Conservation (phyloP, 805 yeast species). For the Candida namnaoensis region DNA sequence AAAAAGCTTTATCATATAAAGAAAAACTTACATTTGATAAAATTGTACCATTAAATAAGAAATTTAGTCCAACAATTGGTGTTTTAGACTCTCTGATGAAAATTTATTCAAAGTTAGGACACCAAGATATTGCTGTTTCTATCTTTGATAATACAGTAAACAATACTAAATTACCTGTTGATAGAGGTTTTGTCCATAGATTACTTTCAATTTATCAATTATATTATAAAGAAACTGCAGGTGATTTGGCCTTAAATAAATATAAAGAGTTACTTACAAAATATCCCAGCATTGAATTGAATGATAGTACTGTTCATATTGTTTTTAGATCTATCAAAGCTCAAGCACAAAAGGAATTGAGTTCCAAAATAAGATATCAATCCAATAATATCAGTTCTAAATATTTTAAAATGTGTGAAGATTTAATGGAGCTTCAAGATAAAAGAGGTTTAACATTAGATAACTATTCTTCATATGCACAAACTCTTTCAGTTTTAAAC, state of each 20-base stretch:
- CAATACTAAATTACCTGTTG: constrained; percentile 7
- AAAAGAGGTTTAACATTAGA: background rate
- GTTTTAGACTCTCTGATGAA: constrained; percentile 13
- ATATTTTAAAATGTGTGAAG: background rate
- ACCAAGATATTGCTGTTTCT: constrained; percentile 4
- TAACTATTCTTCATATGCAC: background rate
- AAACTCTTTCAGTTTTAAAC: background rate
- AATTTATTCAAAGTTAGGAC: constrained; percentile 9
- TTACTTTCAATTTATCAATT: constrained; percentile 4
- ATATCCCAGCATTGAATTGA: background rate
- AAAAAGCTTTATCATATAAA: background rate
- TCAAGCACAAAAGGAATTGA: background rate
- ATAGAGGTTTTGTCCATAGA: constrained; percentile 11
- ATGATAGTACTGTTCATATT: background rate
- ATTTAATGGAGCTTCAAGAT: background rate
- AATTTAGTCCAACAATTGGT: constrained; percentile 10
- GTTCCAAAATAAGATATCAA: background rate
- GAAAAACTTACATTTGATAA: background rate
- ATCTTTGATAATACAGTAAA: constrained; percentile 6
- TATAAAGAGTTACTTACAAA: background rate
- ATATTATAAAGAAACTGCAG: background rate
- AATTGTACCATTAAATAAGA: constrained; percentile 4
- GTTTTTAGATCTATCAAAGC: background rate
- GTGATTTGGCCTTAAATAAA: background rate
- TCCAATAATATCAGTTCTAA: too few relatives aligned